A percentile compares a stretch with the other conserved stretches of the same genome.
These are phyloP conservation scores for Amanita brunnescens DNA, from an alignment of 768 basidiomycete species.

Conservation along the genomic window DNA sequence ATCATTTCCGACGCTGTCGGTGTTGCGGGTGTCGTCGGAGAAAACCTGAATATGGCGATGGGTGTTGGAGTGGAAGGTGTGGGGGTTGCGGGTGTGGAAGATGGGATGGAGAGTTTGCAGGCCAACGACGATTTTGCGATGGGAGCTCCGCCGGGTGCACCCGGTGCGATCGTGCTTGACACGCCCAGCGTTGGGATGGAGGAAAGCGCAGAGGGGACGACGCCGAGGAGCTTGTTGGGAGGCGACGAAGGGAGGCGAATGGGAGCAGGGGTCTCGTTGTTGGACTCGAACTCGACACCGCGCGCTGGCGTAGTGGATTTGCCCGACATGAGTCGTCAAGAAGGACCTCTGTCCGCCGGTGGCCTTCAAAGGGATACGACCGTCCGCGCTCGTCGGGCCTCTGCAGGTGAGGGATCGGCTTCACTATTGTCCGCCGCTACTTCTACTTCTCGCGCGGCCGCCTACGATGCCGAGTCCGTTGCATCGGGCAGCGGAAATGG, in stretches of 20 bases:
- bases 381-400: slow-evolving; percentile 15
- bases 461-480: neutral
- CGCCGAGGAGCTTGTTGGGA: slow-evolving; percentile 16
- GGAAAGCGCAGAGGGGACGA: slow-evolving; percentile 14
- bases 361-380: slow-evolving; percentile 20
- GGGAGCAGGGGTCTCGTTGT: slow-evolving; percentile 12
- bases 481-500: neutral
- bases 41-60: slow-evolving; percentile 8
- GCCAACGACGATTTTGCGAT: slow-evolving; percentile 85
- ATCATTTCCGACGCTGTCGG: slow-evolving; percentile 22
- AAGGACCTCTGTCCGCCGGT: neutral
- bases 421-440: neutral
- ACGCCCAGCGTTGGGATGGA: slow-evolving; percentile 23
- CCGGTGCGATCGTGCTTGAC: slow-evolving; percentile 44
- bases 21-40: neutral
- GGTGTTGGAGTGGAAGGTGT: slow-evolving; percentile 12
- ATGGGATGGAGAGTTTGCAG: slow-evolving; percentile 68
- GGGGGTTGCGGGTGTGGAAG: slow-evolving; percentile 52
- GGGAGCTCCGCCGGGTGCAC: slow-evolving; percentile 86
- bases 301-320: slow-evolving; percentile 51
- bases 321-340: slow-evolving; percentile 23
- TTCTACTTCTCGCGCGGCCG: neutral
- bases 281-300: slow-evolving; percentile 42
- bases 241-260: slow-evolving; percentile 5
- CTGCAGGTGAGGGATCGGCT: slow-evolving; percentile 2